Percentiles rank a stretch among this genome's conserved stretches.
Evolutionary conservation across 441 rosid genomes (phyloP).

Genomic region (Pelargonium fulgidum): DNA sequence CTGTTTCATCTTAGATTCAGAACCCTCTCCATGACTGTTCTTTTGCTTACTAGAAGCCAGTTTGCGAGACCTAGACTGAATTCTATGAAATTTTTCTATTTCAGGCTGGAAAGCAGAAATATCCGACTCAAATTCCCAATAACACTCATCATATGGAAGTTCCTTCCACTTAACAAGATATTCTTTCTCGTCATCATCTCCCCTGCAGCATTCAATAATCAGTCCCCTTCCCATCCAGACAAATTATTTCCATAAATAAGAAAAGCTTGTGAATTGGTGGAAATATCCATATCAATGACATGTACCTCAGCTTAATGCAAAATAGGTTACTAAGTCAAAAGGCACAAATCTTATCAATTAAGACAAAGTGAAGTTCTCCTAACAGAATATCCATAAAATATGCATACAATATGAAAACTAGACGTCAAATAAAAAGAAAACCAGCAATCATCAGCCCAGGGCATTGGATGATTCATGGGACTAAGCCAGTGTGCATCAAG

Average conservation of each 20-base stretch:
- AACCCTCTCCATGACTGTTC: slow-evolving; percentile 32
- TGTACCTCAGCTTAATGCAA: no score
- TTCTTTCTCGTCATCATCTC: slow-evolving; percentile 59
- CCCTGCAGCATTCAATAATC: slow-evolving; percentile 49
- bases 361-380: slow-evolving; percentile 3
- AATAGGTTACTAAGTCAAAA: slow-evolving; percentile 12
- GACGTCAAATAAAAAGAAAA: neutral
- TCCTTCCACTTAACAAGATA: slow-evolving; percentile 95
- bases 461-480: slow-evolving; percentile 3
- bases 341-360: neutral
- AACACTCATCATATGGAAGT: slow-evolving; percentile 92
- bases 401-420: neutral
- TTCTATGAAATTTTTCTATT: slow-evolving; percentile 65
- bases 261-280: neutral
- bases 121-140: slow-evolving; percentile 94
- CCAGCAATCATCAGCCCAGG: neutral
- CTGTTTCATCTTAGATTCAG: slow-evolving; percentile 50
- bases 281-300: no score
- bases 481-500: neutral
- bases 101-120: slow-evolving; percentile 83
- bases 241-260: slow-evolving; percentile 1
- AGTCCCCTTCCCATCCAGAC: slow-evolving; percentile 15
- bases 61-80: slow-evolving; percentile 58
- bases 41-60: slow-evolving; percentile 42
- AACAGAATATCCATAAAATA: neutral